Conservation (phyloP, 306 rosid species). For the barrel medic (Medicago truncatula) region DNA sequence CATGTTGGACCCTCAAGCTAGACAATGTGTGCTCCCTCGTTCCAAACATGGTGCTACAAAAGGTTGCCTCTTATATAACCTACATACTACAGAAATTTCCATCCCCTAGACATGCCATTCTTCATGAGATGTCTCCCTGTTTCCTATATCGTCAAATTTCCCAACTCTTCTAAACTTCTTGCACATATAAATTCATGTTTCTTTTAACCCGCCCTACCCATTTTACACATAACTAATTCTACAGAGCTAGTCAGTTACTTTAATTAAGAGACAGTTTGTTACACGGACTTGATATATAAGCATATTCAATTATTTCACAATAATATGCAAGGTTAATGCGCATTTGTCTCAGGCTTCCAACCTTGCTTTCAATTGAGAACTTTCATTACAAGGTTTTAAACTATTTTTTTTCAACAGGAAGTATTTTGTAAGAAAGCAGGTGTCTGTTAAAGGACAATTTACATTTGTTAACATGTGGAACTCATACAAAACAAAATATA, state of each 20-base stretch:
- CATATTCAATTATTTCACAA: not conserved
- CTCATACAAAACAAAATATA: slow-evolving; percentile 3
- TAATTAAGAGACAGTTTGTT: not conserved
- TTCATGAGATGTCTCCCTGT: not conserved
- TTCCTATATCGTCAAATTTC: not conserved
- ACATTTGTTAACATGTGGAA: slow-evolving; percentile 29
- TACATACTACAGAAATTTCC: not conserved
- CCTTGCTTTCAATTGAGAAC: slow-evolving; percentile 1
- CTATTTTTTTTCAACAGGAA: not conserved
- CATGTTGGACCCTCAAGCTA: not conserved
- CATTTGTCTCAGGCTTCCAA: not conserved
- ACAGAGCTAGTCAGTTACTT: not conserved
- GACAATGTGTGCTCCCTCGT: not conserved
- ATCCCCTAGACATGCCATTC: not conserved
- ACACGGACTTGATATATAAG: not conserved
- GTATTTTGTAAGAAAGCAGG: slow-evolving; percentile 12
- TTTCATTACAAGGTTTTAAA: slow-evolving; percentile 5
- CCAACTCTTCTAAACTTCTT: not conserved
- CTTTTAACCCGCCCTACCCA: too few relatives aligned
- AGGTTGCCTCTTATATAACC: not conserved
- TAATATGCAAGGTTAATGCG: not conserved
- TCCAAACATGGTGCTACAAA: not conserved
- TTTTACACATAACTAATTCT: too few relatives aligned
- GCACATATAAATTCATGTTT: not conserved
- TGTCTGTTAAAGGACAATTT: slow-evolving; percentile 24